phyloP scores from a whole-genome alignment of 2,329 filamentous ascomycete genomes.

The Stachybotrys elegans region DNA sequence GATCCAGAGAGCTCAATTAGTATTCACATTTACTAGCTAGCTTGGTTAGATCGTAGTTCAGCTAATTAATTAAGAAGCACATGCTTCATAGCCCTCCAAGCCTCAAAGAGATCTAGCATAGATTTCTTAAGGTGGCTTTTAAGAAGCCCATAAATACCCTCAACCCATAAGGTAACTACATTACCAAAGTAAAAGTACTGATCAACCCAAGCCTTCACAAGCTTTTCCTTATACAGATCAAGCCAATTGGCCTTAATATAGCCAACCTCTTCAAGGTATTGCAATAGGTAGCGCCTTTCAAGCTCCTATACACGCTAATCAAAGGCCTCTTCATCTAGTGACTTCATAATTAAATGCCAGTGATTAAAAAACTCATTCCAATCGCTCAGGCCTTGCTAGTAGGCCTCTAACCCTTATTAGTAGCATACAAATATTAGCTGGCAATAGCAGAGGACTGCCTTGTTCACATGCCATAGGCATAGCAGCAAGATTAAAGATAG shows the following conservation, averaged over 20 bases:
- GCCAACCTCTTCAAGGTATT: constrained; percentile 11
- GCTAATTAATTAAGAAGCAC: background rate
- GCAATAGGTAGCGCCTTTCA: constrained; percentile 9
- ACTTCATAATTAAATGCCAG: constrained; percentile 15
- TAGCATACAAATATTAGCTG: constrained; percentile 1
- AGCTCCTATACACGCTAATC: constrained; percentile 11
- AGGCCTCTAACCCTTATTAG: background rate
- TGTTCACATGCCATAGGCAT: constrained; percentile 13
- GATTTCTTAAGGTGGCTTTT: constrained; percentile 9
- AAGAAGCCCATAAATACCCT: constrained; percentile 5
- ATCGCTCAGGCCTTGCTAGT: too few species aligned
- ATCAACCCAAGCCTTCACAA: constrained; percentile 16
- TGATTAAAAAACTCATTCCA: constrained; percentile 13
- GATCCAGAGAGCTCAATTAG: background rate
- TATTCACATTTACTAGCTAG: background rate
- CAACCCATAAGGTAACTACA: background rate
- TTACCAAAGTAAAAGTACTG: constrained; percentile 14
- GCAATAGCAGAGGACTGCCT: constrained; percentile 8
- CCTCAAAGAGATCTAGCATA: constrained; percentile 10
- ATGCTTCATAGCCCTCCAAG: background rate
- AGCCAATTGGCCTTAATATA: constrained; percentile 17
- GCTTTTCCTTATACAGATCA: constrained; percentile 14
- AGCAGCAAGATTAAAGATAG: constrained; percentile 7
- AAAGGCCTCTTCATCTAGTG: constrained; percentile 10
- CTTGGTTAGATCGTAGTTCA: background rate